A percentile compares a stretch with the other conserved stretches of the same genome.
Evolutionary conservation across 176 grass and related monocot genomes (phyloP).

Genomic region (Miscanthus lutarioriparius): DNA sequence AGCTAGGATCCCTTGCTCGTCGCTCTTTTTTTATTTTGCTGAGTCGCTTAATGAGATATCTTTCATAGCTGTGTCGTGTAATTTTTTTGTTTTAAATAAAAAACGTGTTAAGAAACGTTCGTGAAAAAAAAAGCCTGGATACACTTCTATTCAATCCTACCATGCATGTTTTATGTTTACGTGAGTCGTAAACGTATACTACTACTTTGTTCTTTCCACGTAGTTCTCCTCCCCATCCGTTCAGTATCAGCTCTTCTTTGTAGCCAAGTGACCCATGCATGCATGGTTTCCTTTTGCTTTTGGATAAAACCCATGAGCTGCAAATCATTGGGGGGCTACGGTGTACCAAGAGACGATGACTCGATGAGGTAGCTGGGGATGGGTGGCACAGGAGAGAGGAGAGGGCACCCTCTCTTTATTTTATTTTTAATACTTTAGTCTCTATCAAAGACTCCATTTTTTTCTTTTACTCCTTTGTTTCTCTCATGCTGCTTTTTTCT

Average conservation of each 20-base stretch:
- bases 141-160: background rate
- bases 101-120: too few relatives aligned
- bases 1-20: accelerated
- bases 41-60: background rate
- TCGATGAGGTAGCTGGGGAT: conserved; percentile 1
- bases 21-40: background rate
- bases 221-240: background rate
- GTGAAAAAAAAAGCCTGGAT: too few relatives aligned
- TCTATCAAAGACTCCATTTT: conserved; percentile 9
- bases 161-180: background rate
- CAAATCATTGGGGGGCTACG: conserved; percentile 21
- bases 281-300: background rate
- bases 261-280: background rate
- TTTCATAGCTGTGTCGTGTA: background rate
- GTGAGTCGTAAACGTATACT: background rate
- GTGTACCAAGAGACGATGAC: background rate
- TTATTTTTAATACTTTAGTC: conserved; percentile 29
- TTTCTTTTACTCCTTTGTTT: background rate
- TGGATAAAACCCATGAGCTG: conserved; percentile 21
- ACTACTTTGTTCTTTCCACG: background rate
- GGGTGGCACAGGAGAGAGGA: conserved; percentile 30
- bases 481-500: background rate
- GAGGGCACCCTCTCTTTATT: background rate
- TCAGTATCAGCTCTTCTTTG: background rate
- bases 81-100: background rate